A percentile compares a stretch with the other conserved stretches of the same genome.
phyloP scores from a whole-genome alignment of 2,329 filamentous ascomycete genomes.

The Calonectria naviculata region DNA sequence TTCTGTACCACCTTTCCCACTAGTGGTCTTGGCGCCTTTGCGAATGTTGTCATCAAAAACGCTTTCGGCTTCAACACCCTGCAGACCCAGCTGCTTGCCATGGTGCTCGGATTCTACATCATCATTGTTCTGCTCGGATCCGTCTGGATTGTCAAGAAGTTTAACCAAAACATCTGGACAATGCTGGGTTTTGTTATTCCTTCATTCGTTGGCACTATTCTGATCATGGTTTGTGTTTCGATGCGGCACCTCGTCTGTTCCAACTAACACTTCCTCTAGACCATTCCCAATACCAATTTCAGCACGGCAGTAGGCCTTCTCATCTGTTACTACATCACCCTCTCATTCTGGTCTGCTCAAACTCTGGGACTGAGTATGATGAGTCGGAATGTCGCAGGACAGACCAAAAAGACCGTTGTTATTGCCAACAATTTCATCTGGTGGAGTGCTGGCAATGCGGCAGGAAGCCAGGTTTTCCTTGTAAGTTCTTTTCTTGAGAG shows the following conservation, averaged over 20 bases:
- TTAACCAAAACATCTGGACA: constrained; percentile 73
- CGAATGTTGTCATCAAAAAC: constrained; percentile 77
- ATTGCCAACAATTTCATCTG: constrained; percentile 77
- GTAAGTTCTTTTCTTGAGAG: not conserved
- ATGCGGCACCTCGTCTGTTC: not conserved
- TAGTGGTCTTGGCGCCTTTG: constrained; percentile 77
- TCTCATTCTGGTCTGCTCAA: constrained; percentile 82
- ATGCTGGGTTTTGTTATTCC: constrained; percentile 76
- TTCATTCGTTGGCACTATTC: constrained; percentile 77
- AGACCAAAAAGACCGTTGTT: constrained; percentile 78
- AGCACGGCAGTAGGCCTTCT: constrained; percentile 73
- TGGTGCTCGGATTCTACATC: constrained; percentile 81
- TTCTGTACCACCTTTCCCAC: constrained; percentile 80
- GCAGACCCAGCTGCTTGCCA: constrained; percentile 78
- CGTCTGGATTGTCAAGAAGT: constrained; percentile 75
- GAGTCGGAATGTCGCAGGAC: constrained; percentile 76
- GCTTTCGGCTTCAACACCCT: constrained; percentile 71
- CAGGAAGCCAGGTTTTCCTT: not conserved
- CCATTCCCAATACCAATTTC: constrained; percentile 68
- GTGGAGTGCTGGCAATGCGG: constrained; percentile 75
- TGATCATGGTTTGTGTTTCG: constrained; percentile 64
- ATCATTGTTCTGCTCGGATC: constrained; percentile 76
- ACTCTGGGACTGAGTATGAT: constrained; percentile 75
- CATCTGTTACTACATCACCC: constrained; percentile 79
- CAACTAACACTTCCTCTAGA: constrained; percentile 39